Base-by-base conservation (phyloP, 169 alveolate species). In the Plasmodium malariae region DNA sequence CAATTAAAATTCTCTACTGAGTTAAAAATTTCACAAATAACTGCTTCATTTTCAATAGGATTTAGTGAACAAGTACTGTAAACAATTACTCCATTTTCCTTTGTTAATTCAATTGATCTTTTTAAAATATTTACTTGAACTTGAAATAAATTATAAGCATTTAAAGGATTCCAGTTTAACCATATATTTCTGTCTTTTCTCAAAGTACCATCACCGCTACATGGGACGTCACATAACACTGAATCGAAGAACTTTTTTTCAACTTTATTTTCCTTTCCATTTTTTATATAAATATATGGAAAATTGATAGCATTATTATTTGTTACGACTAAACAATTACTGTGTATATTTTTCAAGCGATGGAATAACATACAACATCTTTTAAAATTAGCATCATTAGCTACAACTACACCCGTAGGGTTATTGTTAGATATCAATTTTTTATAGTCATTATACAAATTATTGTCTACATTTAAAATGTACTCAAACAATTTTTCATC, bases 171-270 rank as follows among this genome's bases (percentile, higher is more conserved):
- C 99, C 99, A 98, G 55, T 94, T 95, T 57, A 90, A 95, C 99
- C 99, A 98, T 32, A 97, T 94, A 63, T 94, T 94, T 12, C 98
- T 98, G 48, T 97, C 95, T 93, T 98, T 98, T 87, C 99, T 94
- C 62, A 97, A 88, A 3, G 99, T 98, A 17, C 99, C 99, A 88
- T 98, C 99, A 2, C 99, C 98, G 68, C 99, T 94, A 88, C 99
- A 98, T 14, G 99, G 99, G 0, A 98, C 98, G 88, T 98, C 99
- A 89, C 98, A 97, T 48, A 97, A 93, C 12, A 97, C 95, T 19
- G 97, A 94, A 88, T 97, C 98, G 54, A 97, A 88, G 48, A 36
- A 60, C 45, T 63, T 97, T 51, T 89, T 93, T 36, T 95, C 95
- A 55, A 88, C 88, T 30, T 70, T 30, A 51, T 57, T 59, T 43